Conservation (phyloP, 2,329 filamentous ascomycete genomes). For the Cercospora zeae-maydis region DNA sequence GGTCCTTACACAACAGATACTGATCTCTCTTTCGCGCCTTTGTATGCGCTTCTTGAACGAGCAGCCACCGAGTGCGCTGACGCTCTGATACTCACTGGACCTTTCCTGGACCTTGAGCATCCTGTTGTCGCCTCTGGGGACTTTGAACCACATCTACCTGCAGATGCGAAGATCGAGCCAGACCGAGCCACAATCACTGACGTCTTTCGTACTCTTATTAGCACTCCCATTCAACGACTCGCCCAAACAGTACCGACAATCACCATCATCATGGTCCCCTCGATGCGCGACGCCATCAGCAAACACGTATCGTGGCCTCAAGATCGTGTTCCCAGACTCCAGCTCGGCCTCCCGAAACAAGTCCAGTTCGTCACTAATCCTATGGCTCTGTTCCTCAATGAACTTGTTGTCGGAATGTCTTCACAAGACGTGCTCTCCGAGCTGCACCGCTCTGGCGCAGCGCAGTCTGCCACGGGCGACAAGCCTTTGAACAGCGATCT, state of each 20-base stretch:
- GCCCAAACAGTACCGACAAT: constrained; percentile 68
- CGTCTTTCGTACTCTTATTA: constrained; percentile 77
- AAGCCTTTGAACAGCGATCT: constrained; percentile 64
- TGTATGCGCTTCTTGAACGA: constrained; percentile 75
- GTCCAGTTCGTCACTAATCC: constrained; percentile 82
- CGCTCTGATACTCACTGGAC: constrained; percentile 73
- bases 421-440: constrained; percentile 82
- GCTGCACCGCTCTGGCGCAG: constrained; percentile 54
- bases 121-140: constrained; percentile 67
- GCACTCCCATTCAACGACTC: constrained; percentile 68
- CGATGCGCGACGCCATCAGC: constrained; percentile 74
- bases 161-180: constrained; percentile 44
- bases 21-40: constrained; percentile 83
- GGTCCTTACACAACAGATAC: constrained; percentile 92
- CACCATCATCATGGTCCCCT: constrained; percentile 78
- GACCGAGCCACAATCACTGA: constrained; percentile 77
- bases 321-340: constrained; percentile 64
- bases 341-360: constrained; percentile 74
- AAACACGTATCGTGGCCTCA: constrained; percentile 87
- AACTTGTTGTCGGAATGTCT: constrained; percentile 75
- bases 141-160: constrained; percentile 44
- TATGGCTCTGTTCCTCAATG: constrained; percentile 84
- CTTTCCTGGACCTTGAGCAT: constrained; percentile 89
- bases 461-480: constrained; percentile 76
- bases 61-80: constrained; percentile 74